Percentiles rank a stretch among this genome's conserved stretches.
Evolutionary conservation across 495 filamentous ascomycete genomes (phyloP).

Genomic region (Penicillium flavigenum): DNA sequence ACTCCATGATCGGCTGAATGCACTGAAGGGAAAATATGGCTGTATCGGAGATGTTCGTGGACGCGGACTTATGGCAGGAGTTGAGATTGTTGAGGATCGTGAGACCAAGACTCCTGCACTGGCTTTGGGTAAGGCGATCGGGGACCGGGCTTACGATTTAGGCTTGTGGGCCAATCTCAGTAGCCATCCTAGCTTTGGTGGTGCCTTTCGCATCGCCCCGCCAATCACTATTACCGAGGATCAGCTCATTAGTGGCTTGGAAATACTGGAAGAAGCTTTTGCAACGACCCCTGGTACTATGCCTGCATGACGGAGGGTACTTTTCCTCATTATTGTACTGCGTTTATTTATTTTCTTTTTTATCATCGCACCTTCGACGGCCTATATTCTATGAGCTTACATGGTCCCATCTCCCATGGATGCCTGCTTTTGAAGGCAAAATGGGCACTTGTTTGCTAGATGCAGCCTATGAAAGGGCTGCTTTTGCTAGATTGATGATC

Average conservation of each 20-base stretch:
- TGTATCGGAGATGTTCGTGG: constrained; percentile 19
- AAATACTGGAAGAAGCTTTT: constrained; percentile 18
- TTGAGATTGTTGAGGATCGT: constrained; percentile 16
- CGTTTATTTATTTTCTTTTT: too few species aligned
- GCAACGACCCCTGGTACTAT: constrained; percentile 16
- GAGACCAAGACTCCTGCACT: constrained; percentile 14
- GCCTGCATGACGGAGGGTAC: not conserved
- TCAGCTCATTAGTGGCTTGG: constrained; percentile 12
- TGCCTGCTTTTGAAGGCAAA: too few species aligned
- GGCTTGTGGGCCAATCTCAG: constrained; percentile 25
- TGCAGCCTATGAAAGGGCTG: too few species aligned
- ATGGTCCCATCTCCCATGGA: too few species aligned
- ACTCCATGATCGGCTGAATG: constrained; percentile 6
- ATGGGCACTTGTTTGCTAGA: too few species aligned
- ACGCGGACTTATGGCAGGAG: constrained; percentile 18
- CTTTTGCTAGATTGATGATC: too few species aligned
- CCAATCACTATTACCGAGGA: constrained; percentile 18
- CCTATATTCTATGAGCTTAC: too few species aligned
- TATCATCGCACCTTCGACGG: too few species aligned
- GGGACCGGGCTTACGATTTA: constrained; percentile 20
- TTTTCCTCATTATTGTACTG: too few species aligned
- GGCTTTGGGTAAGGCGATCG: constrained; percentile 15
- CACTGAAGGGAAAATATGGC: constrained; percentile 13
- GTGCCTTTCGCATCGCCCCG: constrained; percentile 17
- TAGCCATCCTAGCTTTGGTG: constrained; percentile 21